phyloP scores from a whole-genome alignment of 2,329 filamentous ascomycete genomes.

The Claviceps pazoutovae region DNA sequence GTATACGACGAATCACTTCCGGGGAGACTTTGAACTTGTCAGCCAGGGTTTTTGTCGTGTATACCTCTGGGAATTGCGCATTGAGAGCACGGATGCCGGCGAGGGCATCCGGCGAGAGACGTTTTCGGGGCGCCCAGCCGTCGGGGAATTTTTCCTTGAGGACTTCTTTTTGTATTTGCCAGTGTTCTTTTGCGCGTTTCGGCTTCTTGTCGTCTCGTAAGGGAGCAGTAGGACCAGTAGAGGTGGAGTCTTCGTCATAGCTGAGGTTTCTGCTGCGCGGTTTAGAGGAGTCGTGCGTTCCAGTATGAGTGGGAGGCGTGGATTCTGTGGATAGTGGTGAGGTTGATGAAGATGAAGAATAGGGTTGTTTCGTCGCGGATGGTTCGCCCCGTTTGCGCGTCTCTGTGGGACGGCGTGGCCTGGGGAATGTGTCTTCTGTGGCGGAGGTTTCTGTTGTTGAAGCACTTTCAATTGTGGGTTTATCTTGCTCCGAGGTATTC shows the following conservation, averaged over 20 bases:
- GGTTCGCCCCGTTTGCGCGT: background rate
- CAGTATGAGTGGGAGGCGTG: background rate
- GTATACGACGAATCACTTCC: slow-evolving; percentile 75
- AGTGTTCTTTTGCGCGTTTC: slow-evolving; percentile 29
- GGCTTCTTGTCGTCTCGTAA: background rate
- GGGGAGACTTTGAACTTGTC: slow-evolving; percentile 72
- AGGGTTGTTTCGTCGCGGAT: background rate
- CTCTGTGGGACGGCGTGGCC: background rate
- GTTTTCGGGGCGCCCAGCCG: slow-evolving; percentile 72
- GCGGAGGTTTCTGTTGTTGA: too few species aligned
- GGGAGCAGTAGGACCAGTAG: too few species aligned
- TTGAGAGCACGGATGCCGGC: slow-evolving; percentile 81
- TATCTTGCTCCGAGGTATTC: background rate
- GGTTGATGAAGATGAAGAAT: background rate
- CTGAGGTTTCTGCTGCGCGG: background rate
- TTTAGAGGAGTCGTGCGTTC: background rate
- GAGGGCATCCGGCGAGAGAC: slow-evolving; percentile 79
- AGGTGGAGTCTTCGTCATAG: background rate
- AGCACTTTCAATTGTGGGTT: background rate
- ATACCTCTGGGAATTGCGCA: slow-evolving; percentile 59
- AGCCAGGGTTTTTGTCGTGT: slow-evolving; percentile 61
- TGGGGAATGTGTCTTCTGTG: background rate
- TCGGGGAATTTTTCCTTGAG: slow-evolving; percentile 66
- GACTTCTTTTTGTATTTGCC: slow-evolving; percentile 64
- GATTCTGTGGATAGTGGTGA: background rate